phyloP scores from a whole-genome alignment of 495 filamentous ascomycete genomes.

The Podospora pseudoanserina region DNA sequence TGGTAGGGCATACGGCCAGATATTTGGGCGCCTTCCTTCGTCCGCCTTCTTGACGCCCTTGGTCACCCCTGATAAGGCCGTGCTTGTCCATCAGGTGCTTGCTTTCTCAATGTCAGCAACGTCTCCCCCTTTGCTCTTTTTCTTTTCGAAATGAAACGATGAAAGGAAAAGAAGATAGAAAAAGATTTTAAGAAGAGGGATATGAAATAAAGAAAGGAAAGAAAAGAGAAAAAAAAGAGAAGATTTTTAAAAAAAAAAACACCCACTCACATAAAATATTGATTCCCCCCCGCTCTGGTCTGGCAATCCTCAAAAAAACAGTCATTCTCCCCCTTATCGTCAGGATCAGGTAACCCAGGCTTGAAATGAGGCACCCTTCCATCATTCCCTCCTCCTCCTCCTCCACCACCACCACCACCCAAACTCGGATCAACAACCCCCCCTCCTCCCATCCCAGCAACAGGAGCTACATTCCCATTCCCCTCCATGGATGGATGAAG shows the following conservation, averaged over 20 bases:
- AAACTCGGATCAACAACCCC: neutral
- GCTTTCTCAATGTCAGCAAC: slow-evolving; percentile 1
- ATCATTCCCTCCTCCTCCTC: neutral
- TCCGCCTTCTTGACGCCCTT: slow-evolving; percentile 11
- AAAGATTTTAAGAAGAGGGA: no score
- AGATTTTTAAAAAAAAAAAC: no score
- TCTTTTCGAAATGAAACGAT: no score
- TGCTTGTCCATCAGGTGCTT: slow-evolving; percentile 15
- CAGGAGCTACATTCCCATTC: neutral
- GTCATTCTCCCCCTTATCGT: slow-evolving; percentile 14
- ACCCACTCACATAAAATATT: slow-evolving; percentile 13
- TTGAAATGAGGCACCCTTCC: slow-evolving; percentile 9
- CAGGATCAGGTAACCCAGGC: neutral
- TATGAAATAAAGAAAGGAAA: no score
- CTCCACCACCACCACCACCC: neutral
- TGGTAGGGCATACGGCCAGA: slow-evolving; percentile 15
- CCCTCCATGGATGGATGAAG: neutral
- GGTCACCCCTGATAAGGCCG: slow-evolving; percentile 12
- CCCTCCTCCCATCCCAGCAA: neutral
- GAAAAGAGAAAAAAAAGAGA: no score
- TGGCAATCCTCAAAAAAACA: slow-evolving; percentile 14
- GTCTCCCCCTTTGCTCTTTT: no score
- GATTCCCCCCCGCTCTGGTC: neutral
- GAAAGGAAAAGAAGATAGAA: no score
- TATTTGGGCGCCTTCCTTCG: slow-evolving; percentile 13